Base-by-base conservation (phyloP, 2,329 filamentous ascomycete genomes). In the Colletotrichum siamense region DNA sequence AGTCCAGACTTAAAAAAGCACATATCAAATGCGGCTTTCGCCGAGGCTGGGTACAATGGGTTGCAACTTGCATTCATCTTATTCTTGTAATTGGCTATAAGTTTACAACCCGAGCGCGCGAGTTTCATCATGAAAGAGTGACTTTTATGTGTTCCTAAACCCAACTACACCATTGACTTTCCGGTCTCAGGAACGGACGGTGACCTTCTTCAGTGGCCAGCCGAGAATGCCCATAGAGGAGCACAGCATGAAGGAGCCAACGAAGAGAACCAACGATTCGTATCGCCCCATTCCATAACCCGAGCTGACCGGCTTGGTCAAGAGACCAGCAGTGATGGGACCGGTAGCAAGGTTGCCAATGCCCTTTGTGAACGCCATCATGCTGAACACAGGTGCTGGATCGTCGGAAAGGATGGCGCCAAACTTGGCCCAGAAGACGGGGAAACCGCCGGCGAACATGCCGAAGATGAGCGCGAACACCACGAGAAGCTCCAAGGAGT, bases 391-490 rank as follows among this genome's bases (percentile, higher is more conserved):
- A 1, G 78, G 78, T 15, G 78, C 77, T 1, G 81, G 81, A 63
- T 83, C 81, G 12, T 82, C 80, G 0, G 81, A 80, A 3, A 82
- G 75, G 15, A 79, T 73, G 0, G 79, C 73, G 9, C 81, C 81
- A 64, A 83, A 82, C 57, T 81, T 82, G 4, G 79, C 73, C 80
- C 79, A 82, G 16, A 80, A 73, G 12, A 81, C 76, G 3, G 77
- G 77, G 71, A 79, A 83, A 0, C 77, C 80, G 6, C 90, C 88
- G 0, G 91, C 90, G 69, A 92, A 92, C 82, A 91, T 89, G 1
- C 91, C 91, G 78, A 90, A 93, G 1, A 87, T 82, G 4, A 91
- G 80, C 6, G 88, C 86, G 79, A 92, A 93, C 1, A 88, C 78
- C 1, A 88, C 83, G 4, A 92, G 82, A 3, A 88, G 80, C 2